Conservation (phyloP, 257 asterid species). For the Salvia miltiorrhiza region DNA sequence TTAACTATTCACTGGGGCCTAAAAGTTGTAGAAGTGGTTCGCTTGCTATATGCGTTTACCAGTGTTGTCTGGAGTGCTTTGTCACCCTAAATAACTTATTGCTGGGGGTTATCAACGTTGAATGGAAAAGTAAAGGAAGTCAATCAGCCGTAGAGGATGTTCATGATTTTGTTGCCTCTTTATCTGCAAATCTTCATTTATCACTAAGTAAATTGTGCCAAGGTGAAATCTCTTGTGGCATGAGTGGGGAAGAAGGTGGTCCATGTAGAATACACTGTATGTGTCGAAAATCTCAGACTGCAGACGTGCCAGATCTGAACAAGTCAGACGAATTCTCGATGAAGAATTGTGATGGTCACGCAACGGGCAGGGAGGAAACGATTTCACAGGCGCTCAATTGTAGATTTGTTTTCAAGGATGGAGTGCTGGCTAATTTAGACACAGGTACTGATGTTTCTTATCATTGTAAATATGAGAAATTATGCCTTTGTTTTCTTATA, state of each 20-base stretch:
- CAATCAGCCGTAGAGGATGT: slow-evolving; percentile 55
- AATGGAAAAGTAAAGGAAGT: slow-evolving; percentile 38
- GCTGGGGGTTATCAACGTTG: slow-evolving; percentile 32
- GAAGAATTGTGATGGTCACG: slow-evolving; percentile 59
- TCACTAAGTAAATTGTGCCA: slow-evolving; percentile 42
- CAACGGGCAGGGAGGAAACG: slow-evolving; percentile 14
- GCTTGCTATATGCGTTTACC: slow-evolving; percentile 43
- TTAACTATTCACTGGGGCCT: slow-evolving; percentile 16
- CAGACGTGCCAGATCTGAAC: slow-evolving; percentile 11
- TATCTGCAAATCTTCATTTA: slow-evolving; percentile 66
- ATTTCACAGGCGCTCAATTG: slow-evolving; percentile 26
- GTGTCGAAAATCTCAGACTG: slow-evolving; percentile 20
- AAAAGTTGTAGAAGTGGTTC: slow-evolving; percentile 20
- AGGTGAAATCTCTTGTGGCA: slow-evolving; percentile 19
- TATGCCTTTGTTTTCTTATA: slow-evolving; percentile 82
- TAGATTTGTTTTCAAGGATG: slow-evolving; percentile 54
- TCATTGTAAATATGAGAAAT: slow-evolving; percentile 73
- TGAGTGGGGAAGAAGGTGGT: slow-evolving; percentile 16
- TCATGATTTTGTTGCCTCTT: slow-evolving; percentile 66
- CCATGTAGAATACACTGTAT: slow-evolving; percentile 15
- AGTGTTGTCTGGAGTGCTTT: slow-evolving; percentile 67
- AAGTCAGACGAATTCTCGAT: slow-evolving; percentile 24
- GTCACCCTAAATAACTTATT: slow-evolving; percentile 48
- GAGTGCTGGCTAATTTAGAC: slow-evolving; percentile 47
- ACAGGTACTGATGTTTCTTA: slow-evolving; percentile 36